Base-by-base conservation (phyloP, 306 rosid genomes). In the Vigna reflexopilosa region DNA sequence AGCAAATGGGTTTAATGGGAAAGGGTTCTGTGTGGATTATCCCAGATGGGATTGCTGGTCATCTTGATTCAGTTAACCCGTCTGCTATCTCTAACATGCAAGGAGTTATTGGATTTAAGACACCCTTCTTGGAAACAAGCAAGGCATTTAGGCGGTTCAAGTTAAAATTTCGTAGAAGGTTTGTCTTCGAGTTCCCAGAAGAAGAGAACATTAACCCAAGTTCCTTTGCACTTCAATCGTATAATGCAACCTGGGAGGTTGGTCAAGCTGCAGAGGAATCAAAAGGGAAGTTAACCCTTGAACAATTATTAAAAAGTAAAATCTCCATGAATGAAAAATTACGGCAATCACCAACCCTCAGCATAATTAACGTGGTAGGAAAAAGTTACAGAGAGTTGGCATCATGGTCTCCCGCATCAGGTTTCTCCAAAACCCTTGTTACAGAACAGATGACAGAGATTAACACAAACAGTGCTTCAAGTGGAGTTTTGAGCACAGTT, bases 11-110 rank as follows among this genome's bases (percentile, higher is more conserved):
- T 15, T 70, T 91, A 91, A 88, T 84, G 85, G 93, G 65, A 49
- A 78, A 85, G 59, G 94, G 91, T 42, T 85, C 73, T 70, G 90
- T 79, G 0, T 91, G 93, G 94, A 73, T 90, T 36, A 75, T 91
- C 22, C 80, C 86, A 3, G 86, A 87, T 70, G 87, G 83, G 55
- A 74, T 90, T 56, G 83, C 86, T 24, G 68, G 84, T 63, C 80
- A 79, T 55, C 82, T 91, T 14, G 87, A 85, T 73, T 82, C 90
- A 4, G 81, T 80, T 51, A 85, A 89, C n/a, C 63, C 86, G 2
- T 86, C 90, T 6, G 58, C 51, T 40, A 86, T 36, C 47, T 17
- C 7, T 20, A 77, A 76, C 70, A 88, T 91, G 97, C 89, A 86
- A 82, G 91, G 90, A 28, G 80, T 91, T 6, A n/a, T 90, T 72